Evolutionary conservation across 805 yeast genomes (phyloP).

Genomic region (Candida xyloterini): DNA sequence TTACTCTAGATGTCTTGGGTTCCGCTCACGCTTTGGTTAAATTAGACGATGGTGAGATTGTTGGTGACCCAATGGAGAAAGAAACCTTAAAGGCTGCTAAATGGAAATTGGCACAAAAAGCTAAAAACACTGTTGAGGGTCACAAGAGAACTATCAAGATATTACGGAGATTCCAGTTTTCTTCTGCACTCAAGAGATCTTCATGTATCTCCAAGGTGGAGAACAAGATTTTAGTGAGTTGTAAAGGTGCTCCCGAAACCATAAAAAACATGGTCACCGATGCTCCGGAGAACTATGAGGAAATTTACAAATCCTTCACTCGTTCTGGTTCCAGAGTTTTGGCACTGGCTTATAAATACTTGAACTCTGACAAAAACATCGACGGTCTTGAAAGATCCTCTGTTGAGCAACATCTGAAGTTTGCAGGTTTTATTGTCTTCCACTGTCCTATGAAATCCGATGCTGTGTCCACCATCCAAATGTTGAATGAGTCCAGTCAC

Average conservation of each 20-base stretch:
- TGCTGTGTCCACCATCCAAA: conserved; percentile 83
- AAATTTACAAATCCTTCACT: conserved; percentile 82
- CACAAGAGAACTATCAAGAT: conserved; percentile 53
- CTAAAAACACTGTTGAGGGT: conserved; percentile 61
- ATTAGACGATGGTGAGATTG: conserved; percentile 94
- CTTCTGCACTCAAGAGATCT: conserved; percentile 93
- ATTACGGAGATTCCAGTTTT: conserved; percentile 93
- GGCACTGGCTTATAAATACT: conserved; percentile 84
- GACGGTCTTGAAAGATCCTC: conserved; percentile 67
- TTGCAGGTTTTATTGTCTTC: conserved; percentile 94
- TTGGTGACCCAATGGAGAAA: conserved; percentile 99
- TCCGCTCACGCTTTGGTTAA: conserved; percentile 95
- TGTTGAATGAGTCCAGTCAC: conserved; percentile 93
- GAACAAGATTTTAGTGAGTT: conserved; percentile 65
- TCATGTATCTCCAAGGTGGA: conserved; percentile 70
- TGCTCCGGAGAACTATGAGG: conserved; percentile 80
- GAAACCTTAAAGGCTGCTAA: conserved; percentile 86
- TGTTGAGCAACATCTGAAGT: conserved; percentile 69
- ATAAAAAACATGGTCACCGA: conserved; percentile 68
- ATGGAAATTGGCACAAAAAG: conserved; percentile 70
- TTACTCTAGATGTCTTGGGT: conserved; percentile 74
- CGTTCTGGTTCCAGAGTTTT: conserved; percentile 95
- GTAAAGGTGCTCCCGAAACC: conserved; percentile 98
- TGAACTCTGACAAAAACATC: conserved; percentile 46
- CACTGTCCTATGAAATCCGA: conserved; percentile 95